These are phyloP conservation scores for Yamadazyma philogaea DNA, from an alignment of 805 yeast genomes.

Conservation along the genomic window DNA sequence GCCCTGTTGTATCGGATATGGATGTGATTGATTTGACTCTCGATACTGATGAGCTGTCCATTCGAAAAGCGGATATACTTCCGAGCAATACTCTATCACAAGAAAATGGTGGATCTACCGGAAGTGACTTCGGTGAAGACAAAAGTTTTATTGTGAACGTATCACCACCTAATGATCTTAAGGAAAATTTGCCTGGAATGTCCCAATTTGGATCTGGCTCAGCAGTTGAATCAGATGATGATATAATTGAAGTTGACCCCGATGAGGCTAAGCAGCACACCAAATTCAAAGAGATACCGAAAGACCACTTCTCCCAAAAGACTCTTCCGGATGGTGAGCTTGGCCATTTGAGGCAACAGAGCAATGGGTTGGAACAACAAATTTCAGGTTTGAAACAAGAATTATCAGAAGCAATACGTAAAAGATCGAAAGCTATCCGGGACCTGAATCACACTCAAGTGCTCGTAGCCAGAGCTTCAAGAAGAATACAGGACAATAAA, in stretches of 20 bases:
- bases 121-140: too few relatives aligned
- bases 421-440: background rate
- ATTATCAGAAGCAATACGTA: background rate
- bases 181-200: background rate
- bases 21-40: constrained; percentile 11
- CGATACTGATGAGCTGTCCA: constrained; percentile 5
- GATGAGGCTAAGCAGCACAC: constrained; percentile 27
- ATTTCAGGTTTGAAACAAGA: constrained; percentile 1
- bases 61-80: background rate
- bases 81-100: background rate
- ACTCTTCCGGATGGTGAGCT: background rate
- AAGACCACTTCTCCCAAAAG: background rate
- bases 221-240: constrained; percentile 20
- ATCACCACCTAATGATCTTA: too few relatives aligned
- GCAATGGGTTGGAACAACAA: background rate
- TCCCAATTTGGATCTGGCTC: background rate
- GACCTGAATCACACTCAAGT: background rate
- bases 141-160: too few relatives aligned
- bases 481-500: background rate
- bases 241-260: constrained; percentile 26
- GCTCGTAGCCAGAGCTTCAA: background rate
- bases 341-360: background rate
- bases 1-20: background rate
- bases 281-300: constrained; percentile 18
- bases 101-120: too few relatives aligned